These are phyloP conservation scores for Leucocoprinus birnbaumii DNA, from an alignment of 768 basidiomycete genomes.

Conservation along the genomic window DNA sequence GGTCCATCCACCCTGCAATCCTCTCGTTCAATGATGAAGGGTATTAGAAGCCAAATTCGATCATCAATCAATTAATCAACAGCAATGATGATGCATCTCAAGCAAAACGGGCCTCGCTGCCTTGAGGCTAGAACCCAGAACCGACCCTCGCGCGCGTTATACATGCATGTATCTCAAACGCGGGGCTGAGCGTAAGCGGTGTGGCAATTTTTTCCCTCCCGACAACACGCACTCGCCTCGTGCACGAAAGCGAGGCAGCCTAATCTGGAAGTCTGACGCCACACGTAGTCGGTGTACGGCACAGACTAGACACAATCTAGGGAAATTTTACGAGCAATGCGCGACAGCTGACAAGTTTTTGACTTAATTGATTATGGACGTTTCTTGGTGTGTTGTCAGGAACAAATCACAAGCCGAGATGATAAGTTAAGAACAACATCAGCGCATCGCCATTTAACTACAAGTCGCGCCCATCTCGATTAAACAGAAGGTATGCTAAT, in stretches of 20 bases:
- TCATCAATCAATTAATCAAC: neutral
- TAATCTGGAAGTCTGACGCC: neutral
- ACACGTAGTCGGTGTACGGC: neutral
- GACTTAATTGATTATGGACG: too few species aligned
- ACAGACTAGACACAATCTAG: neutral
- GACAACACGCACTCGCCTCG: neutral
- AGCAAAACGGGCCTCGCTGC: neutral
- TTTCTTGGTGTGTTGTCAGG: neutral
- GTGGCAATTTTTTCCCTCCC: neutral
- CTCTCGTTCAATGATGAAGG: neutral
- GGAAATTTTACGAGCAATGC: neutral
- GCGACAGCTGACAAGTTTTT: too few species aligned
- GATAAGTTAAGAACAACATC: neutral
- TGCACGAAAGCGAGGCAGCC: neutral
- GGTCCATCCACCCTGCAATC: too few species aligned
- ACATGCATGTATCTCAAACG: neutral
- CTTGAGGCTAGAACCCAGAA: neutral
- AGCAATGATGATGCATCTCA: neutral
- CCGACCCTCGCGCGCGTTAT: neutral
- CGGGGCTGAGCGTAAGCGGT: neutral
- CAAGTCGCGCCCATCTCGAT: neutral
- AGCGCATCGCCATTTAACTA: neutral
- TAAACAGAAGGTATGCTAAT: neutral
- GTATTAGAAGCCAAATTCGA: neutral
- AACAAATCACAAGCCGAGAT: neutral